These are phyloP conservation scores for Mycena chlorophos DNA, from an alignment of 768 basidiomycete genomes.

Conservation along the genomic window DNA sequence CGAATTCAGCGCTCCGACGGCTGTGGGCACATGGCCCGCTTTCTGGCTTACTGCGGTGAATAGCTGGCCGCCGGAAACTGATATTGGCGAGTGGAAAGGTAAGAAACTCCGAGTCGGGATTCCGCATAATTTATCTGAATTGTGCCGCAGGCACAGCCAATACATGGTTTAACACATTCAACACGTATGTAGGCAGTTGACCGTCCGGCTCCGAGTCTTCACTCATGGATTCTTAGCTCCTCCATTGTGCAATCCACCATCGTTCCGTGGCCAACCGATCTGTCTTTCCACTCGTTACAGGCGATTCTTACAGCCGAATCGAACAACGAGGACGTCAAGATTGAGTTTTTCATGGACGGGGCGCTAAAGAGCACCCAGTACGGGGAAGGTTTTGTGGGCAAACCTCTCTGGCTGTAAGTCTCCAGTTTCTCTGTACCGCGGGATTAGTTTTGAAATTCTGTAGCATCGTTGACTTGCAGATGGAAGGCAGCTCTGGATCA, in stretches of 20 bases:
- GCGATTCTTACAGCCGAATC: conserved; percentile 42
- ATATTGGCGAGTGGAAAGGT: conserved; percentile 47
- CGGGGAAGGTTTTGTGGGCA: conserved; percentile 41
- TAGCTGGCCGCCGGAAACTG: conserved; percentile 45
- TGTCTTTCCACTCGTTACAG: conserved; percentile 44
- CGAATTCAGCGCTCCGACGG: conserved; percentile 45
- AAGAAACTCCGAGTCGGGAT: background rate
- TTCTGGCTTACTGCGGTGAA: conserved; percentile 49
- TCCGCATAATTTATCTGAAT: background rate
- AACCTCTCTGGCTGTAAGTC: conserved; percentile 44
- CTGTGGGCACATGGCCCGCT: conserved; percentile 44
- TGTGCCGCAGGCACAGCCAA: conserved; percentile 36
- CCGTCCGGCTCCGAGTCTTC: background rate
- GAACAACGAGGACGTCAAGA: conserved; percentile 38
- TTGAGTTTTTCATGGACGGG: conserved; percentile 45
- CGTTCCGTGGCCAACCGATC: conserved; percentile 43
- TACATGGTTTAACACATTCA: conserved; percentile 49
- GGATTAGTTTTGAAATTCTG: background rate
- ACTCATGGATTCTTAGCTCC: conserved; percentile 22
- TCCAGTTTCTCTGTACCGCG: background rate
- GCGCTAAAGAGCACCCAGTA: conserved; percentile 38
- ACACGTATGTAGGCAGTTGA: conserved; percentile 28
- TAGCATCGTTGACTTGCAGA: conserved; percentile 48
- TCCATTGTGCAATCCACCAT: conserved; percentile 40
- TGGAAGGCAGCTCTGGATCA: conserved; percentile 48